Conservation (phyloP, 2,329 filamentous ascomycete species). For the Chrysosphaeria jannelii region DNA sequence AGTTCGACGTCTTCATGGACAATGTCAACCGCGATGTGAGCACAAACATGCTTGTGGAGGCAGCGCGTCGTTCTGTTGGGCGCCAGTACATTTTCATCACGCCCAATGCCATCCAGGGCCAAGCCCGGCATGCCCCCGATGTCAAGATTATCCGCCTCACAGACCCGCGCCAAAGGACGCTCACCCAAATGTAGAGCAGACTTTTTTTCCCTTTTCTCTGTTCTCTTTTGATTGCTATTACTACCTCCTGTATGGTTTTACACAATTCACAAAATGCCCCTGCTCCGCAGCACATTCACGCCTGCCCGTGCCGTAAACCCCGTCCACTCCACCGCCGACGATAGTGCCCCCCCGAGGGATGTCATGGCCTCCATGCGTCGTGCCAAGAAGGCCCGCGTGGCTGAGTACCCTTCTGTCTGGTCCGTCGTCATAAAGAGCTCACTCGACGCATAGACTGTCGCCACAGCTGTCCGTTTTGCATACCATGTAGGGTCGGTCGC, state of each 20-base stretch:
- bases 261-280: no score
- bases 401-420: constrained; percentile 33
- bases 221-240: background rate
- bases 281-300: constrained; percentile 63
- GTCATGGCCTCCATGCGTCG: constrained; percentile 41
- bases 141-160: constrained; percentile 49
- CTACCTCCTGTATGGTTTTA: no score
- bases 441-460: constrained; percentile 32
- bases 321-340: constrained; percentile 43
- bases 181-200: constrained; percentile 6
- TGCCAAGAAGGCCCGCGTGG: constrained; percentile 55
- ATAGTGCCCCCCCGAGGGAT: constrained; percentile 27
- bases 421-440: constrained; percentile 94
- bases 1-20: constrained; percentile 99
- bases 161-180: constrained; percentile 25
- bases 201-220: background rate
- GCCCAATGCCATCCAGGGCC: constrained; percentile 48
- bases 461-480: constrained; percentile 24
- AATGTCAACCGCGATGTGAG: constrained; percentile 80
- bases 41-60: constrained; percentile 70
- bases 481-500: constrained; percentile 79
- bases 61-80: constrained; percentile 61
- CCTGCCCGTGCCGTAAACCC: constrained; percentile 50
- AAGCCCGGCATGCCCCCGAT: constrained; percentile 28
- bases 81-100: constrained; percentile 92